Conservation (phyloP, 139 green algal species). For the Chlorokybus atmophyticus region DNA sequence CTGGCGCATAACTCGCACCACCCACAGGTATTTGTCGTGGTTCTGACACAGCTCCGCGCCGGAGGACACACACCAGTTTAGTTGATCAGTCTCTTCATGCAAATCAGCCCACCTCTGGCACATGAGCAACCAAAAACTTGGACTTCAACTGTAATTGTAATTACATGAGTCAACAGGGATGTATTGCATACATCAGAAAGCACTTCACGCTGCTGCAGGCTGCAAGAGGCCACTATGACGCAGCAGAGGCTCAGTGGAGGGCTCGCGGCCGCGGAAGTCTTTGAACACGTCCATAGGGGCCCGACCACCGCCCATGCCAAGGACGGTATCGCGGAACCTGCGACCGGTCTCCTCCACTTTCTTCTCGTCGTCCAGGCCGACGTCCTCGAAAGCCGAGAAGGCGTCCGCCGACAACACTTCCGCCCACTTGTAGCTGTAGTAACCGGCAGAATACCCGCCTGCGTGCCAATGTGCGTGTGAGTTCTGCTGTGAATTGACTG, state of each 20-base stretch:
- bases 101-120: too few species aligned
- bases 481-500: too few species aligned
- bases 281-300: conserved; percentile 40
- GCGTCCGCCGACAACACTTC: conserved; percentile 88
- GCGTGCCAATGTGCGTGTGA: too few species aligned
- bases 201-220: conserved; percentile 24
- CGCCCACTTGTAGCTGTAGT: conserved; percentile 79
- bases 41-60: too few species aligned
- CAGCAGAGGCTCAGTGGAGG: conserved; percentile 71
- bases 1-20: too few species aligned
- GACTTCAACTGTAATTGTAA: too few species aligned
- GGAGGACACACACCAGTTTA: too few species aligned
- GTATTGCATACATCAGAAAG: too few species aligned
- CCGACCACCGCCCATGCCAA: conserved; percentile 70
- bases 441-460: conserved; percentile 74
- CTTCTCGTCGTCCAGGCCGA: conserved; percentile 64
- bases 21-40: too few species aligned
- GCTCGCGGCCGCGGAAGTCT: conserved; percentile 77
- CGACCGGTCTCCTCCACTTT: conserved; percentile 42
- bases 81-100: too few species aligned
- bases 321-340: conserved; percentile 73
- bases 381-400: conserved; percentile 91
- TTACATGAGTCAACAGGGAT: too few species aligned
- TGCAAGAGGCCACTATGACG: conserved; percentile 60
- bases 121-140: too few species aligned